Base-by-base conservation (phyloP, 352 stramenopile species). In the Pythium aphanidermatum region DNA sequence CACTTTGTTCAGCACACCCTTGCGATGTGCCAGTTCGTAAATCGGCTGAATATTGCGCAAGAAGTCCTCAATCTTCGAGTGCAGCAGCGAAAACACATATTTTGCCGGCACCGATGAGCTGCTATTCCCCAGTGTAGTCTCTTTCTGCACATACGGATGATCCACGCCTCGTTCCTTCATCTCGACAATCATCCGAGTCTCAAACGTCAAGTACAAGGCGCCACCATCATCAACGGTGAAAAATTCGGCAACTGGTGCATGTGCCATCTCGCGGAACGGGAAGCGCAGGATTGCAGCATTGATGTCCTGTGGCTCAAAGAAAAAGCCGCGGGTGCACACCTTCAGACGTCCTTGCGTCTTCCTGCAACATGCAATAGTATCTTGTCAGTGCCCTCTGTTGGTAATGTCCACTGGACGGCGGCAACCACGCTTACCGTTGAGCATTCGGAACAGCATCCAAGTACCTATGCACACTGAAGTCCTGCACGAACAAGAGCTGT, bases 251-350 rank as follows among this genome's bases (percentile, higher is more conserved):
- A 71, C 50, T 3, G 79, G 79, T 45, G 70, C 57, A 13, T 82
- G 51, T 13, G 64, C 48, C 75, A 96, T 95, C 34, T 86, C 70
- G 14, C 79, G 71, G 62, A 95, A 96, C 21, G 86, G 74, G 50
- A 96, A 95, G 32, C 89, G 85, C 38, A 94, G 50, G 32, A 96
- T 75, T 23, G 86, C 69, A 29, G 81, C 37, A 32, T 75, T 79
- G 23, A 79, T 57, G 59, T 97, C 88, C 47, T 89, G 74, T 10
- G 89, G 89, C 67, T 95, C 89, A 46, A 97, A 97, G 46, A 97
- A 93, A 46, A 97, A 86, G 42, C 81, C 83, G 34, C 87, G 69
- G 12, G 86, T 96, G 55, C 80, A 95, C 24, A 96, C 58, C 60
- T 96, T 96, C 12, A 95, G 61, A 6, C 81, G 66, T 1, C 81